A percentile compares a stretch with the other conserved stretches of the same genome.
phyloP scores from a whole-genome alignment of 768 basidiomycete genomes.

The Gloeostereum incarnatum region DNA sequence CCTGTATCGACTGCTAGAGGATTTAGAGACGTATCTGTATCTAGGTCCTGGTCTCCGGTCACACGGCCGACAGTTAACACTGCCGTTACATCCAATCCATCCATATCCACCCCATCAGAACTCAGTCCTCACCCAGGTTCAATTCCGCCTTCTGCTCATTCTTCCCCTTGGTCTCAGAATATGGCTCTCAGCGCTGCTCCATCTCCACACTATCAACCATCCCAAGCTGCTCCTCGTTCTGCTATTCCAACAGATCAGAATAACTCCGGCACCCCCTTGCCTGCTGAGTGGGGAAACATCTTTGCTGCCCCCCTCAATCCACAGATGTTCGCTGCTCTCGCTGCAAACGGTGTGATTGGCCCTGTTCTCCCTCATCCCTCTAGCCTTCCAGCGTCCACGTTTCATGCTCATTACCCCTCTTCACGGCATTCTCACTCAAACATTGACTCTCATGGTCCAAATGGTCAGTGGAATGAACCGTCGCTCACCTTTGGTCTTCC shows the following conservation, averaged over 20 bases:
- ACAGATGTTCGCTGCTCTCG: constrained; percentile 48
- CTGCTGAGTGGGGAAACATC: constrained; percentile 47
- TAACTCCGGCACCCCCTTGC: too few species aligned
- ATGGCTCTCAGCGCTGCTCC: constrained; percentile 10
- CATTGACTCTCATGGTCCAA: constrained; percentile 13
- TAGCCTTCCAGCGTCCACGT: constrained; percentile 28
- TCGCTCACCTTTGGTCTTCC: constrained; percentile 12
- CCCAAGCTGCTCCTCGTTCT: too few species aligned
- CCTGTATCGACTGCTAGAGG: constrained; percentile 19
- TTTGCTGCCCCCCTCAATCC: constrained; percentile 59
- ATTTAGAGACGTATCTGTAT: constrained; percentile 16
- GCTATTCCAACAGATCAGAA: too few species aligned
- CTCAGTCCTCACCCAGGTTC: constrained; percentile 19
- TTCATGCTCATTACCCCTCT: constrained; percentile 16
- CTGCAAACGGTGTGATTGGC: constrained; percentile 48
- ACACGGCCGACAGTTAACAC: constrained; percentile 28
- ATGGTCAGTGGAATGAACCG: constrained; percentile 21
- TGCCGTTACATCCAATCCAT: constrained; percentile 13
- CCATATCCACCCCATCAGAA: constrained; percentile 16
- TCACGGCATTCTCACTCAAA: constrained; percentile 9
- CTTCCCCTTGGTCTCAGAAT: constrained; percentile 27
- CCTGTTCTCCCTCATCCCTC: constrained; percentile 22
- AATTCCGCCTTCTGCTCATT: constrained; percentile 19
- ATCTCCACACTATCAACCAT: too few species aligned
- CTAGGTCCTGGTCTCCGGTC: constrained; percentile 20